These are phyloP conservation scores for Cladophialophora exuberans DNA, from an alignment of 2,329 filamentous ascomycete genomes.

Conservation along the genomic window DNA sequence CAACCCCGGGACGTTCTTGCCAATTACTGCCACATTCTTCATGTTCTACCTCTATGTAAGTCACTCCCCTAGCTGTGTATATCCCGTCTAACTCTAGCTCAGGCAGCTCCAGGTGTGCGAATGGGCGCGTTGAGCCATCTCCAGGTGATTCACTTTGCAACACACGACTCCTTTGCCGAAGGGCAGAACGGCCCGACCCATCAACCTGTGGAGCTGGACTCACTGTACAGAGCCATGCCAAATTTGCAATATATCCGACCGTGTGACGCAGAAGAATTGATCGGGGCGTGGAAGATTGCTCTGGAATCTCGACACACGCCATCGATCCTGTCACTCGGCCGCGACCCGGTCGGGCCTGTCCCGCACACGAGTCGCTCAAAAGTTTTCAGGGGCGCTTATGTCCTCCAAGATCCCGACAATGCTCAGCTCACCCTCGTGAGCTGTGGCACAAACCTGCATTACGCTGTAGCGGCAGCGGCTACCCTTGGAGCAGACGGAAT, in stretches of 20 bases:
- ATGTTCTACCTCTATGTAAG: slow-evolving; percentile 59
- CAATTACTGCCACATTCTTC: slow-evolving; percentile 57
- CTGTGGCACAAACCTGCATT: slow-evolving; percentile 51
- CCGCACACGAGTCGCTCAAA: slow-evolving; percentile 36
- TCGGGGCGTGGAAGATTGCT: slow-evolving; percentile 57
- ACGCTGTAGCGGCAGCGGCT: slow-evolving; percentile 46
- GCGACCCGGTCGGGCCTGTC: neutral
- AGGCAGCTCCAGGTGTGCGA: slow-evolving; percentile 57
- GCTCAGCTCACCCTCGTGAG: slow-evolving; percentile 50
- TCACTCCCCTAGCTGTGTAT: neutral
- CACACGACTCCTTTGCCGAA: slow-evolving; percentile 62
- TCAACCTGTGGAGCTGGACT: slow-evolving; percentile 59
- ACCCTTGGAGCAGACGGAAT: slow-evolving; percentile 41
- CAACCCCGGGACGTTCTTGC: slow-evolving; percentile 53
- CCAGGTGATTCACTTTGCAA: slow-evolving; percentile 61
- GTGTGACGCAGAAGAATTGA: slow-evolving; percentile 59
- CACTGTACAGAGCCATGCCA: slow-evolving; percentile 63
- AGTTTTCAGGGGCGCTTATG: slow-evolving; percentile 44
- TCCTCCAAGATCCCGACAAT: slow-evolving; percentile 35
- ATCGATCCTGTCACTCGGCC: slow-evolving; percentile 42
- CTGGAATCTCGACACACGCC: slow-evolving; percentile 41
- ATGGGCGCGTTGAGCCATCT: slow-evolving; percentile 62
- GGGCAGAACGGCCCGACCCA: slow-evolving; percentile 65
- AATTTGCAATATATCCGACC: slow-evolving; percentile 63
- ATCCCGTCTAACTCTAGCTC: neutral